Evolutionary conservation across 306 rosid genomes (phyloP), one percentile per base, ranked within the genome.

Genomic region (Hylodesmum podocarpum): DNA sequence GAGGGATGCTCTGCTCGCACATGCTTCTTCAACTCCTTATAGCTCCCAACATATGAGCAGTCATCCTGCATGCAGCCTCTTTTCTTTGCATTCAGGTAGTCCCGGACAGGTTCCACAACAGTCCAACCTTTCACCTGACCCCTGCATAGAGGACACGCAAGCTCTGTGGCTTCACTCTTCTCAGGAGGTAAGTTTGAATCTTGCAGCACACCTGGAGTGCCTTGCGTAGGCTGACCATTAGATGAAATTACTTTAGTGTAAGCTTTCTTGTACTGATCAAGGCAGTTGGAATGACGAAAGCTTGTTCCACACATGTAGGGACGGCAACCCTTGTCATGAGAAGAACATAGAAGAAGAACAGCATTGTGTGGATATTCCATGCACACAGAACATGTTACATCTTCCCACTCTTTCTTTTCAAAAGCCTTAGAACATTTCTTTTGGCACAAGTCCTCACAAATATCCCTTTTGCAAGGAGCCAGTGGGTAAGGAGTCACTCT

Each of bases 51-150:
- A 82, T 83, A 96, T 4, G 91, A 78, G 90, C 99, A 96, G 66
- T 80, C 47, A 21, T 93, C 99, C 76, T 96, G 99, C 94, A 93
- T 88, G 84, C 99, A 96, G 85, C 87, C 86, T 80, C 99, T 86
- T 86, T 70, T 83, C 84, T 96, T 96, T 14, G 87, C 89, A 81
- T 96, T 93, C n/a, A 96, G 89, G 80, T 61, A 89, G 44, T 88
- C 96, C 57, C 99, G 85, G 33, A 92, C 98, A 54, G 94, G 93
- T 75, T 96, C 96, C 75, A 96, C 96, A 68, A 96, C 97, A 12
- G 99, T 96, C 98, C 99, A 96, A 68, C 99, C 99, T 73, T 96
- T 96, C 82, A 96, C 99, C 84, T 89, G 89, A 68, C 98, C 99
- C 80, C 99, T 84, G 82, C 99, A 96, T 51, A 96, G 88, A 66